Conservation (phyloP, 306 rosid species). For the Rosa multiflora region DNA sequence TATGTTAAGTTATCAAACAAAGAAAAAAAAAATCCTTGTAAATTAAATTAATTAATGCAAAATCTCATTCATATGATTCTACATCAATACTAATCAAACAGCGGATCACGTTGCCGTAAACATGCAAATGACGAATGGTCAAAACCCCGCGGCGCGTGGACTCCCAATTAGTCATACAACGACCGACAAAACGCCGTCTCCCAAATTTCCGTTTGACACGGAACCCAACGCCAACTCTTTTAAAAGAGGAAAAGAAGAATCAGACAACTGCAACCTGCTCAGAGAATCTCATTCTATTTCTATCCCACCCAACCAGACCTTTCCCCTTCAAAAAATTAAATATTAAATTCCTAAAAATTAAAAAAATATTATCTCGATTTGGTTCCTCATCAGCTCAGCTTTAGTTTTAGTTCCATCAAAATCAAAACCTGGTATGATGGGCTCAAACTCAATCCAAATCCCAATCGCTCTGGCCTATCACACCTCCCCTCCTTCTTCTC, state of each 20-base stretch:
- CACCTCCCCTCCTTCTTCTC: not conserved
- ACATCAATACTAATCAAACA: too few relatives aligned
- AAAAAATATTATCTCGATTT: not conserved
- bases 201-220: not conserved
- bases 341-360: not conserved
- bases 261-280: not conserved
- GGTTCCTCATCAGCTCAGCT: not conserved
- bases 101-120: not conserved
- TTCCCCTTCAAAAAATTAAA: not conserved
- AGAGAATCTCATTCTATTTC: not conserved
- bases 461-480: conserved; percentile 2
- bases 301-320: not conserved
- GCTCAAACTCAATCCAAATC: conserved; percentile 19
- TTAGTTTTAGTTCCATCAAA: not conserved
- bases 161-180: not conserved
- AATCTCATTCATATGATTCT: too few relatives aligned
- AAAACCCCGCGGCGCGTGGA: not conserved
- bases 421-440: conserved; percentile 14
- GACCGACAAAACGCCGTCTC: not conserved
- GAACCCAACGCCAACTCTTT: not conserved
- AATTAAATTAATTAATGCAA: too few relatives aligned
- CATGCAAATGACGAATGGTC: not conserved
- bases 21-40: too few relatives aligned
- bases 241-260: not conserved
- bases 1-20: too few relatives aligned